A percentile compares a stretch with the other conserved stretches of the same genome.
Conservation (phyloP, 441 rosid genomes). For the Syzygium malaccense region DNA sequence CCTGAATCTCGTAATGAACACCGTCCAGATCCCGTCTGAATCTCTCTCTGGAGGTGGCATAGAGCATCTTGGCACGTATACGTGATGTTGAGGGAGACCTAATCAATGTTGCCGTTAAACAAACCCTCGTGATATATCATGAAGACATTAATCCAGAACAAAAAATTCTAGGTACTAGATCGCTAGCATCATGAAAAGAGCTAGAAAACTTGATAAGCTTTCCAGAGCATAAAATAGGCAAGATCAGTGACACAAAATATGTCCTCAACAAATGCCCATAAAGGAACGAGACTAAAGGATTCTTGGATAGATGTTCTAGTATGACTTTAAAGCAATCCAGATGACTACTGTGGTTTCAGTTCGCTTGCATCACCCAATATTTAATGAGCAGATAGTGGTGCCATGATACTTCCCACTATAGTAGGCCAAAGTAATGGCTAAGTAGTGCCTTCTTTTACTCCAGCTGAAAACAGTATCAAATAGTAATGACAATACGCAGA, state of each 20-base stretch:
- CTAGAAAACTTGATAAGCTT: background rate
- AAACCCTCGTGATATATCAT: background rate
- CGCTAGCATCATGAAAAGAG: background rate
- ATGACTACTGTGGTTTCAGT: background rate
- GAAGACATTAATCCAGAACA: background rate
- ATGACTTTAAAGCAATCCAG: background rate
- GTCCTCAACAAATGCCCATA: background rate
- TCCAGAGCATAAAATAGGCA: background rate
- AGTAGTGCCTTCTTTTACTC: background rate
- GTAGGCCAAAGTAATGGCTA: background rate
- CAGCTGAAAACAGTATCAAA: background rate
- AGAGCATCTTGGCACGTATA: conserved; percentile 61
- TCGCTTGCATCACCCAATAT: background rate
- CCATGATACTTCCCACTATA: background rate
- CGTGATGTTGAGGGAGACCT: conserved; percentile 64
- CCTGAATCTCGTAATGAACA: conserved; percentile 65
- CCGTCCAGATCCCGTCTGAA: conserved; percentile 57
- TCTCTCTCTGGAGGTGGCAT: conserved; percentile 53
- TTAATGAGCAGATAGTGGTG: background rate
- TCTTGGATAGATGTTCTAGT: background rate
- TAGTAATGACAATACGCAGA: background rate
- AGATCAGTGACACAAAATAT: background rate
- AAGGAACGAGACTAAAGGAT: background rate
- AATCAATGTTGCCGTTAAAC: background rate
- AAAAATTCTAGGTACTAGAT: background rate